Evolutionary conservation across 2,329 filamentous ascomycete genomes (phyloP), one percentile per base, ranked within the genome.

Genomic region (Fusarium sp.): DNA sequence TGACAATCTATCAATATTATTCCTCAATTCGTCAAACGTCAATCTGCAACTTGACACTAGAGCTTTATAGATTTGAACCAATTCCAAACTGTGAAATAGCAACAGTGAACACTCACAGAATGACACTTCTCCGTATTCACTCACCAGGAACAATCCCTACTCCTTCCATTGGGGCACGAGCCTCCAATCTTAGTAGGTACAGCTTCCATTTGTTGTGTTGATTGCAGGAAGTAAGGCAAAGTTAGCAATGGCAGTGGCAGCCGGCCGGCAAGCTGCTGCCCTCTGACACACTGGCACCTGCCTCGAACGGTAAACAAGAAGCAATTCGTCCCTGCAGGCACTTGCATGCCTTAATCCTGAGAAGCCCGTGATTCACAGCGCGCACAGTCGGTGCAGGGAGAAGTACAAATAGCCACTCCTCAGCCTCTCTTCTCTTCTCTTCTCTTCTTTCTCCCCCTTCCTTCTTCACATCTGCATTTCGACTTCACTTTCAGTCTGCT

Each of bases 271-370:
- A 26, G n/a, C 44, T 30, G 39, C 47, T 55, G 44, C 64, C 38
- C 67, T 63, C 48, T 28, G 36, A 26, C 30, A 48, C 38, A 48
- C 38, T 62, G 70, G 54, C 68, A 51, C 57, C 66, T 65, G 45
- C 67, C 59, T 70, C 26, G 48, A 69, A 45, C 30, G 15, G 20
- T 28, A 69, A 63, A 39, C 50, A 55, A 42, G 17, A 50, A 42
- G 14, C 30, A 50, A 32, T 22, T 66, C 30, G 32, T 30, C 39
- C 7, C 5, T n/a, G 22, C 47, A 42, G 18, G n/a, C 7, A n/a
- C 15, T 50, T 30, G 26, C 20, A 48, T 48, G 42, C 24, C 24
- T 51, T 51, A 24, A 45, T 15, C 7, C 8, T 36, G 24, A 51
- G 20, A 30, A 50, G 24, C 24, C 55, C 36, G 44, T 71, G 53